Base-by-base conservation (phyloP, 495 filamentous ascomycete species). In the Echria macrotheca region DNA sequence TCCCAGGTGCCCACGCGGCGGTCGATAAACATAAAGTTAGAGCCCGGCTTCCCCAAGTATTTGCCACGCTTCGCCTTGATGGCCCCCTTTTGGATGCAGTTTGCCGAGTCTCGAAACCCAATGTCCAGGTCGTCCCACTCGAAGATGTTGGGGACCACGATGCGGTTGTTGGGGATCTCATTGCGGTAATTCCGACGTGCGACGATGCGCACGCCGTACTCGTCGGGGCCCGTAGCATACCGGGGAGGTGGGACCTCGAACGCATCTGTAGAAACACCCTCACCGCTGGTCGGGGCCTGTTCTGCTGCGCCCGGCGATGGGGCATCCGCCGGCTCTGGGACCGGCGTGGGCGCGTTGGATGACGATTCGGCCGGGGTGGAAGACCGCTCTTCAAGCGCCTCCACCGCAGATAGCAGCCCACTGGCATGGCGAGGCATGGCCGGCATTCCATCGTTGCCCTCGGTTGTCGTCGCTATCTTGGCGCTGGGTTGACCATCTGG, bases 71-170 rank as follows among this genome's bases (percentile, higher is more conserved):
- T 58, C 2, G 60, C 59, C 48, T 60, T 64, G 36, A 60, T 72
- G 32, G 66, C 65, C 25, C 64, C 63, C 53, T 69, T 69, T 24
- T 60, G 58, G 38, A 62, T 60, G 44, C 64, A 65, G 49, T 75
- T 75, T 46, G 69, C 63, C 10, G 72, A 74, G 36, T 74, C 72
- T 4, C 72, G 73, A 48, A 75, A 73, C n/a, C 73, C 73, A 31
- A 76, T 75, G 47, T 76, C 69, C 4, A 65, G 35, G 11, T 68
- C 60, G 18, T 65, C 63, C 23, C 57, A 75, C 21, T 66, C 56
- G 40, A 70, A 71, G 0, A 56, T 9, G 21, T 53, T 63, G 21
- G 69, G 69, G 9, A 69, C 54, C 52, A 74, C 67, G 41, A 75
- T 65, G 5, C 73, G 69, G 52, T 73, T 75, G 44, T 67, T 65